Base-by-base conservation (phyloP, 345 rosid species). In the Kernera saxatilis region DNA sequence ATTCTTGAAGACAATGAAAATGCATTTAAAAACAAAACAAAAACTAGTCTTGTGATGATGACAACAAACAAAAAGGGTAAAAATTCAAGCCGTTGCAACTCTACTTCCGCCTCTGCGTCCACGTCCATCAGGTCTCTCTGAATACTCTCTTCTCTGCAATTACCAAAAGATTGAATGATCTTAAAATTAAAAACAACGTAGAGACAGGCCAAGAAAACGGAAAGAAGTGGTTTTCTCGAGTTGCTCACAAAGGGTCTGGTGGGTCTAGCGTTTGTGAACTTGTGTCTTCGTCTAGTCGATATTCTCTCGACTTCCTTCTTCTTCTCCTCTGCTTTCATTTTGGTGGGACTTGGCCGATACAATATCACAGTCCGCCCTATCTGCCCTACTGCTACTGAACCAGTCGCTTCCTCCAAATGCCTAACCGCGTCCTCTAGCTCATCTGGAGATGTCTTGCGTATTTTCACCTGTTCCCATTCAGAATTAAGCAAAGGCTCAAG, bases 331-430 rank as follows among this genome's bases (percentile, higher is more conserved):
- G 85, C 90, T 81, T 93, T 81, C 93, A 93, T 36, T 80, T 84
- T 93, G 17, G 92, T 80, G 9, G 81, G 75, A 76, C 97, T 88
- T 5, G 96, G 98, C 77, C 92, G 72, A 68, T 91, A 93, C 64
- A 93, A 17, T 58, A 93, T 93, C 68, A 91, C 83, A 21, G 97
- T 88, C 77, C 92, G 77, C 29, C 98, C 96, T 41, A 91, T 89
- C 79, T 86, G 83, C 40, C 94, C 78, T 21, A 93, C 92, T 21
- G 88, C 88, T 25, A 83, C 89, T 0, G 98, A 88, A 61, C 91
- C 87, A 3, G 98, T 93, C 32, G 82, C 75, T 79, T 81, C 76
- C 85, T 90, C 88, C 64, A 93, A 69, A 48, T 78, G 84, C 58
- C 60, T 81, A 69, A 93, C 85, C 59, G 86, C 88, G 18, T 87